Percentiles rank a stretch among this genome's conserved stretches.
Evolutionary conservation across 805 yeast species (phyloP).

Genomic region (Zygoascus flipseniorum): DNA sequence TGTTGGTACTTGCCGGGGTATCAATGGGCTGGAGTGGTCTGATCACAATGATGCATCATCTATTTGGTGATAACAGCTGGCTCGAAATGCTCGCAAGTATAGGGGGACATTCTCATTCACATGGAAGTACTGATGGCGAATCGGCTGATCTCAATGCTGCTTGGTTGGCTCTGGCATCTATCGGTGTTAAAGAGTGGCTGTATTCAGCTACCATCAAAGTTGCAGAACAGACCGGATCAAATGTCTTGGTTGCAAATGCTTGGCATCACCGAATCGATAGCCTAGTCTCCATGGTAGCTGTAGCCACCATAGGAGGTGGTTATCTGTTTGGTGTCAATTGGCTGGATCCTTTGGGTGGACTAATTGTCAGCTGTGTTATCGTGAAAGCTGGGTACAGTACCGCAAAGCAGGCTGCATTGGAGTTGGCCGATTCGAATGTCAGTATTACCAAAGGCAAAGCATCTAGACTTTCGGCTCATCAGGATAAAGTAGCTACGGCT

Average conservation of each 20-base stretch:
- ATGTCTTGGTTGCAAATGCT: conserved; percentile 90
- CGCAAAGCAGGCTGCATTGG: conserved; percentile 58
- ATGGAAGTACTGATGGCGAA: conserved; percentile 24
- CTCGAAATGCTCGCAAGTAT: conserved; percentile 22
- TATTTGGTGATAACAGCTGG: conserved; percentile 14
- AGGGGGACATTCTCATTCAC: conserved; percentile 44
- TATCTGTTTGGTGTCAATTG: conserved; percentile 69
- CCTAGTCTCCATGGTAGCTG: conserved; percentile 82
- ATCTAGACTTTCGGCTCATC: conserved; percentile 1
- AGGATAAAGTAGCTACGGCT: conserved; percentile 5
- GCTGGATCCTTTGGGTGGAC: conserved; percentile 89
- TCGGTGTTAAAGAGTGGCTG: conserved; percentile 79
- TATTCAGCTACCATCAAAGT: conserved; percentile 74
- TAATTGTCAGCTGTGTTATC: conserved; percentile 72
- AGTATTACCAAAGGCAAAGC: background rate
- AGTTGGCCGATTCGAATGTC: conserved; percentile 55
- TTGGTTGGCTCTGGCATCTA: conserved; percentile 89
- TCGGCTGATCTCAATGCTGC: conserved; percentile 81
- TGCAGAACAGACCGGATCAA: conserved; percentile 71
- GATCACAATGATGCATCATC: conserved; percentile 37
- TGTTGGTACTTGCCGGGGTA: conserved; percentile 77
- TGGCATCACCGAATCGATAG: conserved; percentile 98
- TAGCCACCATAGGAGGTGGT: conserved; percentile 80
- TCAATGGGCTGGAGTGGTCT: conserved; percentile 87
- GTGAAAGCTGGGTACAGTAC: conserved; percentile 80